Evolutionary conservation across 1,284 basidiomycete genomes (phyloP).

Genomic region (Trichosporon sp.): DNA sequence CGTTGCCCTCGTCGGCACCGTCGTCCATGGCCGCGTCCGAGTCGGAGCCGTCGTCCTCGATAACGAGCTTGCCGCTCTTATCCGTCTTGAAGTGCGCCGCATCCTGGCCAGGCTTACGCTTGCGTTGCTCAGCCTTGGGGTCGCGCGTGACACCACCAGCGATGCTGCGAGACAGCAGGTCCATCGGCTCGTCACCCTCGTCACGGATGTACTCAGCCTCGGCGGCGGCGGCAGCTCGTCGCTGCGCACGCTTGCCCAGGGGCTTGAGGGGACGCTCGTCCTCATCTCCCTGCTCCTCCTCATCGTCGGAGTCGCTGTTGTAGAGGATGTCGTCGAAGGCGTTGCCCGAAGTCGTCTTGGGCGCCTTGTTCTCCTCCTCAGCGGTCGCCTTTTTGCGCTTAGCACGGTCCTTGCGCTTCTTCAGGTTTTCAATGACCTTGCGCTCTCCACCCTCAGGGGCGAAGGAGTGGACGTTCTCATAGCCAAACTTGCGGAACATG

Average conservation of each 20-base stretch:
- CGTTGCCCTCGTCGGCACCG: constrained; percentile 71
- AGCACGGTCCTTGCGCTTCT: constrained; percentile 87
- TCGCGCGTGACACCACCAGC: constrained; percentile 71
- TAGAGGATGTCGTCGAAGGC: constrained; percentile 95
- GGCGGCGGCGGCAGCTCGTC: constrained; percentile 37
- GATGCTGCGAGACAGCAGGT: constrained; percentile 78
- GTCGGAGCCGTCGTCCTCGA: constrained; percentile 65
- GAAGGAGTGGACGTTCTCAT: constrained; percentile 68
- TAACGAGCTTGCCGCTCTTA: constrained; percentile 84
- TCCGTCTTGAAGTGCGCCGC: constrained; percentile 86
- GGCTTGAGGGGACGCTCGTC: constrained; percentile 45
- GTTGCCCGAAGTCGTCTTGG: constrained; percentile 66
- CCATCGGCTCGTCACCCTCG: constrained; percentile 94
- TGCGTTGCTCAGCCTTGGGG: constrained; percentile 25
- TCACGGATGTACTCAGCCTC: constrained; percentile 66
- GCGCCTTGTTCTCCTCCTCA: constrained; percentile 59
- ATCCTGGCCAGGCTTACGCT: constrained; percentile 79
- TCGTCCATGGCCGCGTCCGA: constrained; percentile 36
- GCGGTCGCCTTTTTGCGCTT: constrained; percentile 69
- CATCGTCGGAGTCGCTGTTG: constrained; percentile 85
- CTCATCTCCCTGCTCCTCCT: constrained; percentile 72
- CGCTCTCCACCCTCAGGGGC: constrained; percentile 67
- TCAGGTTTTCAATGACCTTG: constrained; percentile 82
- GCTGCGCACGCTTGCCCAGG: constrained; percentile 37
- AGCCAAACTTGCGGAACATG: constrained; percentile 87